Base-by-base conservation (phyloP, 768 basidiomycete genomes). In the Auricularia auricula-judae region DNA sequence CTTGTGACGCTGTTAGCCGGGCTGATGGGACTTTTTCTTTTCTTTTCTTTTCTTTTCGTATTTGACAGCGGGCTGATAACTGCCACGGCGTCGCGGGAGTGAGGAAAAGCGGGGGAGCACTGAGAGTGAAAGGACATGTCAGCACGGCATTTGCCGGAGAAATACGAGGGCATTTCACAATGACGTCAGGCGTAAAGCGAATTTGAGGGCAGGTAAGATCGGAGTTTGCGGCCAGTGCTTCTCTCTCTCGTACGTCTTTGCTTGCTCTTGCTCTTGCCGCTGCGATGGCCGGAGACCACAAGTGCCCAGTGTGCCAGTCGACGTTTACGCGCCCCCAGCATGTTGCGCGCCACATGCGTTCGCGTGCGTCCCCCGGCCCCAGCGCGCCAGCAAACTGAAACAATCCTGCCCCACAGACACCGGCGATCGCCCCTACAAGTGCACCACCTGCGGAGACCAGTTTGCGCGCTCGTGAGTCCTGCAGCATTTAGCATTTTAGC, bases 251-350 rank as follows among this genome's bases (percentile, higher is more conserved):
- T 58, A 35, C 58, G 33, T 51, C 16, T 61, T 47, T 33, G 36
- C 33, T 54, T 33, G 69, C 64, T 18, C 18, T 18, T 11, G n/a
- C n/a, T n/a, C n/a, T n/a, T n/a, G n/a, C n/a, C 35, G 18, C 10
- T 16, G 47, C 11, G 35, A 90, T 90, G 88, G 89, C 82, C 66
- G 88, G 88, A 43, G 88, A 90, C 76, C 88, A 90, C 81, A 88
- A 87, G 74, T 93, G 91, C 73, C 86, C 91, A 18, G 90, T 93
- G 12, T 93, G 91, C 74, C 84, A 88, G 67, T 88, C 91, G 0
- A 91, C 90, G 0, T 93, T 93, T 68, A 93, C 91, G 29, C 82
- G 91, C 62, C 91, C 91, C 35, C 91, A 93, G 71, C 91, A 93
- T 84, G 91, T 93, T 59, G 89, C 89, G 0, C 78, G 91, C 61